Conservation (phyloP, 2,329 filamentous ascomycete genomes). For the Dichotomopilus funicola region DNA sequence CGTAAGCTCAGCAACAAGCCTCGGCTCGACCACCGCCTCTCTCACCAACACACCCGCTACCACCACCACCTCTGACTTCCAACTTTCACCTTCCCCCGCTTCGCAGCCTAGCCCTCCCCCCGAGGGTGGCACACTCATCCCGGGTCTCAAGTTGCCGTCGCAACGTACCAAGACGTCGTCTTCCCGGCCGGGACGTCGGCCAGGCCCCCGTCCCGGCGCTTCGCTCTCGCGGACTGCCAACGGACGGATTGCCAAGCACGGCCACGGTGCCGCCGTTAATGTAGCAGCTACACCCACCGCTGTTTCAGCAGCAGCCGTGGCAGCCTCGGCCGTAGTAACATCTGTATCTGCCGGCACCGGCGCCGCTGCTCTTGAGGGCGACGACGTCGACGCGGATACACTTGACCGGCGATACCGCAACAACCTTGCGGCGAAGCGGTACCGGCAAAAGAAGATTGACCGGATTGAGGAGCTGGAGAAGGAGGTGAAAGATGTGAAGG, state of each 20-base stretch:
- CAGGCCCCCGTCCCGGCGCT: neutral
- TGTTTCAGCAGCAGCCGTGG: neutral
- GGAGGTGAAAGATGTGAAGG: constrained; percentile 44
- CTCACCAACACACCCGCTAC: constrained; percentile 9
- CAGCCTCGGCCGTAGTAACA: neutral
- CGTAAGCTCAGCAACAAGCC: too few species aligned
- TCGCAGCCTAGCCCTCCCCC: constrained; percentile 1
- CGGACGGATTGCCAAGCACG: constrained; percentile 15
- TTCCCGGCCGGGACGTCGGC: constrained; percentile 12
- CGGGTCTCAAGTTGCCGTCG: constrained; percentile 15
- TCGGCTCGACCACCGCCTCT: constrained; percentile 1
- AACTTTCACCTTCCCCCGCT: constrained; percentile 7
- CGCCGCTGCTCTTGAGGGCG: neutral
- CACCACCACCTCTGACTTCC: neutral
- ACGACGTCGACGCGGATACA: constrained; percentile 21
- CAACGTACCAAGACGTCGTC: neutral
- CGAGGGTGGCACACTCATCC: constrained; percentile 1
- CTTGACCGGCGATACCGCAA: constrained; percentile 51
- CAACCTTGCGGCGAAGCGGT: constrained; percentile 55
- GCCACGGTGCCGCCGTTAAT: neutral
- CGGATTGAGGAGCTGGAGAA: constrained; percentile 50
- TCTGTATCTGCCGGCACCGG: too few species aligned
- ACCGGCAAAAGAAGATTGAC: constrained; percentile 58
- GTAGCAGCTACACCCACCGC: neutral
- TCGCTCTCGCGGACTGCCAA: constrained; percentile 7